Evolutionary conservation across 2,329 filamentous ascomycete species (phyloP).

Genomic region (Balansia obtecta): DNA sequence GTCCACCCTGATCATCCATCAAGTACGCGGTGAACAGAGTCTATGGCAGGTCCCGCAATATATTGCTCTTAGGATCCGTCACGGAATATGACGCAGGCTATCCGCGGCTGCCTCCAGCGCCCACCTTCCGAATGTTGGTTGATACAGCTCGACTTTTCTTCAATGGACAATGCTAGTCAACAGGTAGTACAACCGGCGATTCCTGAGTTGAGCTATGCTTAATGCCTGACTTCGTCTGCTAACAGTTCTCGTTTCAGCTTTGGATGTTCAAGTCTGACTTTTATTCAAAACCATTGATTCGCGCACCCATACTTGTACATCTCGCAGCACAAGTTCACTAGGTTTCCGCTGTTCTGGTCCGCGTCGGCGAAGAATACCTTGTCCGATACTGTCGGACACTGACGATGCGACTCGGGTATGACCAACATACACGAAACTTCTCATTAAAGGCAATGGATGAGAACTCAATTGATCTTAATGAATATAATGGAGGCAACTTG

Average conservation of each 20-base stretch:
- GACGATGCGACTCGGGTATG: not conserved
- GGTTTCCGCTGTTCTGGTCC: not conserved
- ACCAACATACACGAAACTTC: not conserved
- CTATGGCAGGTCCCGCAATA: no score
- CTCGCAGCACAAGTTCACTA: not conserved
- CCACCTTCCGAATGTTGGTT: not conserved
- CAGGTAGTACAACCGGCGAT: not conserved
- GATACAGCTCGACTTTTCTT: not conserved
- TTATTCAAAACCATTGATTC: not conserved
- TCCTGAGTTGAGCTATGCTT: not conserved
- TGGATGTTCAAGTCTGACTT: not conserved
- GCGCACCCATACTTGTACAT: not conserved
- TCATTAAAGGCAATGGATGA: slow-evolving; percentile 17
- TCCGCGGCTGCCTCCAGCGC: not conserved
- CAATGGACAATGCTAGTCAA: not conserved
- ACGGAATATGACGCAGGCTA: not conserved
- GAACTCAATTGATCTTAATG: slow-evolving; percentile 17
- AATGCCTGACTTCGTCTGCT: not conserved
- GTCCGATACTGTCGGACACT: not conserved
- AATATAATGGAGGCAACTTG: slow-evolving; percentile 27
- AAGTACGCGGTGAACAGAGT: no score
- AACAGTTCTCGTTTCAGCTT: not conserved
- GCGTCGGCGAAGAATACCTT: not conserved
- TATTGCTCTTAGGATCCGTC: no score
- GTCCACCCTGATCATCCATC: not conserved